A percentile compares a stretch with the other conserved stretches of the same genome.
phyloP scores from a whole-genome alignment of 129 eudicot species.

The Flaveria brownii region DNA sequence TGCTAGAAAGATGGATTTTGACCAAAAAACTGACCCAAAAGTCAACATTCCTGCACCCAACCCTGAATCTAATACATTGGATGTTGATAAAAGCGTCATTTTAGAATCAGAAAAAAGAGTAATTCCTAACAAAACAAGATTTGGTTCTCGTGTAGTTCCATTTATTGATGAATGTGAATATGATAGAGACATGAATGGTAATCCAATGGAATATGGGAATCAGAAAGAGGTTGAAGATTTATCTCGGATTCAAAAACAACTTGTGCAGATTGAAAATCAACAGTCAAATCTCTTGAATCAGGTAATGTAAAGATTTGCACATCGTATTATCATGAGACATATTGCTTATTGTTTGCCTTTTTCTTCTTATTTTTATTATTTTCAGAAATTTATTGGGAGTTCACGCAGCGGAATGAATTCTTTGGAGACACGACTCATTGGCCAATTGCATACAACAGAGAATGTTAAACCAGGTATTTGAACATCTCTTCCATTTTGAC shows the following conservation, averaged over 20 bases:
- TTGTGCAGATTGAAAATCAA: constrained; percentile 83
- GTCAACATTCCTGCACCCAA: constrained; percentile 29
- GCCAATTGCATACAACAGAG: constrained; percentile 40
- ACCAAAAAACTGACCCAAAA: constrained; percentile 38
- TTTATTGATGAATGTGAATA: constrained; percentile 38
- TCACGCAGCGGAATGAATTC: constrained; percentile 89
- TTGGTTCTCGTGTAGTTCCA: constrained; percentile 79
- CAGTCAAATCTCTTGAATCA: constrained; percentile 78
- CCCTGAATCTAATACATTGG: constrained; percentile 31
- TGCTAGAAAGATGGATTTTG: constrained; percentile 42
- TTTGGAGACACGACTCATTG: constrained; percentile 61
- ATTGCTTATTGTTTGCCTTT: not conserved
- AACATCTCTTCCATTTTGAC: not conserved
- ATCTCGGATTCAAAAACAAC: constrained; percentile 66
- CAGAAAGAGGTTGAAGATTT: constrained; percentile 66
- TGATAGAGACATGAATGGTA: constrained; percentile 25
- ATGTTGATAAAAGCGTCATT: constrained; percentile 31
- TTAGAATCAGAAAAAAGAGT: constrained; percentile 41
- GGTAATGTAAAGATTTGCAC: constrained; percentile 40
- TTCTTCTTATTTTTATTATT: constrained; percentile 10
- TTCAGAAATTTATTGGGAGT: constrained; percentile 81
- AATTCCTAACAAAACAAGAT: constrained; percentile 34
- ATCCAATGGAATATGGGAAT: constrained; percentile 45
- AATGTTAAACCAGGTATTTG: constrained; percentile 44
- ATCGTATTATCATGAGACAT: not conserved